Evolutionary conservation across 202 grass and related monocot genomes (phyloP).

Genomic region (Saccharum hybrid): DNA sequence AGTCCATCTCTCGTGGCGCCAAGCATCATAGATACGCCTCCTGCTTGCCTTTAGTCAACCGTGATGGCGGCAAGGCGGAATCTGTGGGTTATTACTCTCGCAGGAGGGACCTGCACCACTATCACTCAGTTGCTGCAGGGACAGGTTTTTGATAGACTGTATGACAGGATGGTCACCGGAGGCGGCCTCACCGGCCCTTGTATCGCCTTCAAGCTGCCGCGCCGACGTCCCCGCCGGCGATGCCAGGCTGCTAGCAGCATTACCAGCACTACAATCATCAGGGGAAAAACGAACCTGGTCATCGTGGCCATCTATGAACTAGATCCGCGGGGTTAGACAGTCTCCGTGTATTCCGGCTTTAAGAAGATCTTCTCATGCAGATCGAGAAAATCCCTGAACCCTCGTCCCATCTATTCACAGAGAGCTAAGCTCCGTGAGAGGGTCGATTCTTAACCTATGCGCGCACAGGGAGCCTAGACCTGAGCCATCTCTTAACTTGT

Average conservation of each 20-base stretch:
- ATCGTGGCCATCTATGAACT: not conserved
- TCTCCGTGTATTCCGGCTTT: too few species aligned
- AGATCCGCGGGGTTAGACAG: too few species aligned
- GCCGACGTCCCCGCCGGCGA: not conserved
- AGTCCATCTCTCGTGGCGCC: not conserved
- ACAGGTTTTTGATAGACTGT: not conserved
- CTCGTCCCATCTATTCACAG: too few species aligned
- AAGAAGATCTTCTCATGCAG: too few species aligned
- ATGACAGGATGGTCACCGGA: not conserved
- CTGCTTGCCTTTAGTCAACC: not conserved
- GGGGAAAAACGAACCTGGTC: not conserved
- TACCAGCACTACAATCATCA: not conserved
- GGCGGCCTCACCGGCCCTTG: not conserved
- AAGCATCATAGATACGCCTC: not conserved
- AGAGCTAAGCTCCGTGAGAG: too few species aligned
- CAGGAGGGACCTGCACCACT: not conserved
- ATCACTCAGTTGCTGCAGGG: not conserved
- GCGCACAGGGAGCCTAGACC: too few species aligned
- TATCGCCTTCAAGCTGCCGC: not conserved
- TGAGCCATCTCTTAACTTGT: too few species aligned
- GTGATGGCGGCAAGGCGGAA: not conserved
- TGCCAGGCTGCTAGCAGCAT: not conserved
- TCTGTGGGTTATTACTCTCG: not conserved
- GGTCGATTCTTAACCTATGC: too few species aligned
- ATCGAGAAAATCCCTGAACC: too few species aligned